phyloP scores from a whole-genome alignment of 331 rosid genomes.

The Cucumis variabilis region DNA sequence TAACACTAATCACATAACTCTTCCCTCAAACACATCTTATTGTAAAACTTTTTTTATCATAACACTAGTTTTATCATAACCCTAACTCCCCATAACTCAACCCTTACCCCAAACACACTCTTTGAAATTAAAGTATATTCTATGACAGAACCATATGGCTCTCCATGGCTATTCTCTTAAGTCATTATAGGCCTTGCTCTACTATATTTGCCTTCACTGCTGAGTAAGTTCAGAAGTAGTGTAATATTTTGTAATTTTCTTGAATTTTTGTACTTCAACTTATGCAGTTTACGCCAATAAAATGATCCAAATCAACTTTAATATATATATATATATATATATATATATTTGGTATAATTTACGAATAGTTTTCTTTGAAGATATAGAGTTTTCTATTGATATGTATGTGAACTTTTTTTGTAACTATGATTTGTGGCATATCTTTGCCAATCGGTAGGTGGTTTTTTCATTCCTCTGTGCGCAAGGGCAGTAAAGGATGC shows the following conservation, averaged over 20 bases:
- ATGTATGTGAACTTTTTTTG: background rate
- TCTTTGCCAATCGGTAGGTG: background rate
- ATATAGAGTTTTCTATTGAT: conserved; percentile 12
- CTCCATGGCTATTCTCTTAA: conserved; percentile 90
- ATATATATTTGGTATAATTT: background rate
- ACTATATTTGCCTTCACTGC: conserved; percentile 97
- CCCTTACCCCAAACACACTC: no score
- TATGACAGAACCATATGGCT: no score
- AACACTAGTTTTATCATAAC: no score
- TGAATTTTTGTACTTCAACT: background rate
- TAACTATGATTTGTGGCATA: background rate
- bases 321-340: no score
- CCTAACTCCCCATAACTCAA: no score
- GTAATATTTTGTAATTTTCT: background rate
- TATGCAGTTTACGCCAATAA: background rate
- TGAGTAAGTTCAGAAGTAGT: conserved; percentile 63
- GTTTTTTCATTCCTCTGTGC: background rate
- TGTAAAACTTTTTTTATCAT: no score
- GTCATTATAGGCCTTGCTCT: conserved; percentile 84
- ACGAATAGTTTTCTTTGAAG: background rate
- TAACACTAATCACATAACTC: no score
- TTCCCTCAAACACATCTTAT: no score
- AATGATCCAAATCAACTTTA: background rate
- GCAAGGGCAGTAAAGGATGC: no score
- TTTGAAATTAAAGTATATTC: no score